Evolutionary conservation across 768 basidiomycete genomes (phyloP), one percentile per base, ranked within the genome.

Genomic region (Phylloporus scabripes): DNA sequence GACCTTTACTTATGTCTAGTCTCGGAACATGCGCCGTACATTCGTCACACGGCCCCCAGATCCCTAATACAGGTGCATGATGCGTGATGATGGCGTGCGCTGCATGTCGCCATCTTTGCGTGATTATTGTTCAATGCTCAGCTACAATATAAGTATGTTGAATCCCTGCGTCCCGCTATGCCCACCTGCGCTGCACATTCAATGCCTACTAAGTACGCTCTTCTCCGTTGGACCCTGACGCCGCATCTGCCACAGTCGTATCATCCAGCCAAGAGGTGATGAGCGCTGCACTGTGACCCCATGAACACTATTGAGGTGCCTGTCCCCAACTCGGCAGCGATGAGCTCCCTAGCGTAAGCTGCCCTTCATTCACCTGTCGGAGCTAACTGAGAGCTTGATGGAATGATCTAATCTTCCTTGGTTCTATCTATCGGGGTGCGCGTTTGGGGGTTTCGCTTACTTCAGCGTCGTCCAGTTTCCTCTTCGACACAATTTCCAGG

Each of bases 371-470:
- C 15, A 5, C 18, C 17, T 24, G 9, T 40, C 37, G 31, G 42
- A 40, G 37, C 42, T 45, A 33, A 37, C 41, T 42, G 41, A 26
- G 26, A 2, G n/a, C 12, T 15, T 15, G 39, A 14, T 41, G 39
- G 33, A 33, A 41, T 41, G 23, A 26, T 20, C 11, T 18, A 7
- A 31, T 31, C 41, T 49, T 6, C 48, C 21, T 42, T 21, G 21
- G 11, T 29, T 39, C 40, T 24, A 33, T 49, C 38, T 33, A n/a
- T 7, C 7, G 37, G 17, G 24, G 4, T 7, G 41, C 29, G 20
- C 11, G n/a, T 42, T 38, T 39, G 33, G 42, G 29, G 51, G 32
- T 28, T 14, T 21, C 41, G 55, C 55, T 58, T 56, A 56, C 56
- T 48, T 56, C 55, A 56, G 56, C 48, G 9, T 17, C 21, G 20